Conservation (phyloP, 805 yeast genomes). For the Trichomonascus vanleenenianus region DNA sequence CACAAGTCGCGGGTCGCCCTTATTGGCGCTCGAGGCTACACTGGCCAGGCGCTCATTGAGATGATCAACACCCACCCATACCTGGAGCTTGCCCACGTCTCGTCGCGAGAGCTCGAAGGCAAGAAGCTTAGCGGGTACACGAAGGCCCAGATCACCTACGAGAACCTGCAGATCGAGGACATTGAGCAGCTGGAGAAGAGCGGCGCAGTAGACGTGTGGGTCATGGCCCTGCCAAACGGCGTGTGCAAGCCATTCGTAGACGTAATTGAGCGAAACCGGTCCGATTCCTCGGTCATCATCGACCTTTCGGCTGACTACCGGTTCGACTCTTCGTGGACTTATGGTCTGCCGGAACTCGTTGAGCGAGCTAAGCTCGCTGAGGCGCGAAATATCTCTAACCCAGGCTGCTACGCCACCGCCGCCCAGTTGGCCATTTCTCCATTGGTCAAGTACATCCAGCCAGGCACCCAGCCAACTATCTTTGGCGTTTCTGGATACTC, state of each 20-base stretch:
- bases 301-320: conserved; percentile 96
- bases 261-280: conserved; percentile 34
- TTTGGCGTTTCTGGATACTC: conserved; percentile 98
- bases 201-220: conserved; percentile 89
- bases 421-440: conserved; percentile 93
- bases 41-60: conserved; percentile 88
- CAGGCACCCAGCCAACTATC: conserved; percentile 64
- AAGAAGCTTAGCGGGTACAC: conserved; percentile 80
- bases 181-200: conserved; percentile 67
- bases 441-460: conserved; percentile 48
- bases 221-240: conserved; percentile 98
- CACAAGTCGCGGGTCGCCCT: conserved; percentile 71
- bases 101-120: conserved; percentile 91
- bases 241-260: conserved; percentile 61
- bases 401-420: conserved; percentile 99
- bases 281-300: conserved; percentile 65
- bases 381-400: conserved; percentile 84
- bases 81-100: conserved; percentile 84
- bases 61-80: conserved; percentile 83
- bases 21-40: conserved; percentile 97
- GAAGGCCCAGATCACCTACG: conserved; percentile 71
- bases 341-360: conserved; percentile 87
- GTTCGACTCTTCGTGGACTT: conserved; percentile 87
- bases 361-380: conserved; percentile 56
- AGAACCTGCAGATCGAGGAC: conserved; percentile 82